Evolutionary conservation across 306 rosid genomes (phyloP), one percentile per base, ranked within the genome.

Genomic region (Citrullus mucosospermus): DNA sequence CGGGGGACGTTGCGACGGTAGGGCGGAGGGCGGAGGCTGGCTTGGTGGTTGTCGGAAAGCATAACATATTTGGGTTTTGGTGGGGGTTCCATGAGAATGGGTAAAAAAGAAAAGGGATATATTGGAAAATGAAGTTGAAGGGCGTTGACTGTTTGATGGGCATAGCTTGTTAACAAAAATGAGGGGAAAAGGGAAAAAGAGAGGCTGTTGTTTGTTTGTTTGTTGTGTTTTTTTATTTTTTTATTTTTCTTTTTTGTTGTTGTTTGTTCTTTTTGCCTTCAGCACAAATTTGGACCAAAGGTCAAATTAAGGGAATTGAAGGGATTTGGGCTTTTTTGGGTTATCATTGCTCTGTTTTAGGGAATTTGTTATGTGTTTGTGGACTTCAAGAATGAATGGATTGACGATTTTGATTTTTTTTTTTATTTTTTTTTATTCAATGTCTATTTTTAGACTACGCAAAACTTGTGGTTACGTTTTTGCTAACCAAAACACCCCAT

Each of bases 1-100:
- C 41, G 4, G 12, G 81, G 81, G 15, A 79, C 10, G 56, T 50
- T 38, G 8, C 68, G 77, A 41, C 77, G 76, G 16, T 67, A 28
- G 43, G 81, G 81, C 8, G 81, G 81, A 8, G 81, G 81, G 10
- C 77, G 81, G 44, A 55, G 76, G 76, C 54, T 38, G 53, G 41
- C 6, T 5, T 69, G 25, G 38, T 54, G 15, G 63, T 54, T 9
- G 10, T 54, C 69, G 15, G 66, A 22, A 18, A 68, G 50, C 63
- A 79, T 38, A 25, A 79, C 43, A 46, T 79, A 53, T 67, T 25
- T 67, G 1, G 48, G 78, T 46, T 70, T 70, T 0, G 77, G 46
- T 15, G 50, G 76, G 4, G 80, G 12, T 25, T 78, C 74, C 81
- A 78, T 78, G 80, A 25, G n/a, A 28, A 71, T 13, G 54, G 75